These are phyloP conservation scores for Wakefieldia striispora DNA, from an alignment of 768 basidiomycete species.

Conservation along the genomic window DNA sequence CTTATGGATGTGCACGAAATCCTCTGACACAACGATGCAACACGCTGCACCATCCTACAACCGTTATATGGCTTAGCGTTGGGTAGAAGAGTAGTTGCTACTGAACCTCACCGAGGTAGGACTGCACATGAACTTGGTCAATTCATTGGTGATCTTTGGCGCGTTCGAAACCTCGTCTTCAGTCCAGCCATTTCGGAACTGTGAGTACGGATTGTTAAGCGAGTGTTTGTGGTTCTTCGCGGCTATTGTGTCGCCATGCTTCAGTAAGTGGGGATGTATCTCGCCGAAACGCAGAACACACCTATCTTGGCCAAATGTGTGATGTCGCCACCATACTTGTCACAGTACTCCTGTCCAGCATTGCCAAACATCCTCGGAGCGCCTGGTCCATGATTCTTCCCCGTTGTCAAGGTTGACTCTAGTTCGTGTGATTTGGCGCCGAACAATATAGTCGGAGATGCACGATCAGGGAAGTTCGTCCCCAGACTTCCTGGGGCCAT, in stretches of 20 bases:
- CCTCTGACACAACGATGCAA: slow-evolving; percentile 75
- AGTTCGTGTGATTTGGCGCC: slow-evolving; percentile 43
- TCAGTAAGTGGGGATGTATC: slow-evolving; percentile 1
- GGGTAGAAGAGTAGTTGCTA: neutral
- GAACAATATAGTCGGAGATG: slow-evolving; percentile 48
- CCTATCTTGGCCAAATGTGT: slow-evolving; percentile 77
- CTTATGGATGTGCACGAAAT: slow-evolving; percentile 66
- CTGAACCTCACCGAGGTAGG: slow-evolving; percentile 62
- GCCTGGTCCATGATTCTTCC: slow-evolving; percentile 64
- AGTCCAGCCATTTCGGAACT: slow-evolving; percentile 79
- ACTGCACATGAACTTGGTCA: slow-evolving; percentile 86
- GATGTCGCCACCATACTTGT: slow-evolving; percentile 65
- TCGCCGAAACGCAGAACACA: slow-evolving; percentile 27
- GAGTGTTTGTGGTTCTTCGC: slow-evolving; percentile 86
- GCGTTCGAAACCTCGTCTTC: slow-evolving; percentile 67
- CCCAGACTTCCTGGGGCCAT: slow-evolving; percentile 76
- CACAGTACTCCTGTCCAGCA: slow-evolving; percentile 71
- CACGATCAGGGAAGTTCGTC: slow-evolving; percentile 56
- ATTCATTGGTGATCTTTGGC: slow-evolving; percentile 65
- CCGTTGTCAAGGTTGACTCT: slow-evolving; percentile 43
- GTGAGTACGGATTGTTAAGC: slow-evolving; percentile 80
- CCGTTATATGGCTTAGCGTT: neutral
- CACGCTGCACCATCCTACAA: slow-evolving; percentile 71
- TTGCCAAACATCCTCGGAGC: slow-evolving; percentile 77
- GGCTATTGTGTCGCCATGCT: slow-evolving; percentile 38